These are phyloP conservation scores for Lonicera japonica DNA, from an alignment of 129 eudicot genomes.

Conservation along the genomic window DNA sequence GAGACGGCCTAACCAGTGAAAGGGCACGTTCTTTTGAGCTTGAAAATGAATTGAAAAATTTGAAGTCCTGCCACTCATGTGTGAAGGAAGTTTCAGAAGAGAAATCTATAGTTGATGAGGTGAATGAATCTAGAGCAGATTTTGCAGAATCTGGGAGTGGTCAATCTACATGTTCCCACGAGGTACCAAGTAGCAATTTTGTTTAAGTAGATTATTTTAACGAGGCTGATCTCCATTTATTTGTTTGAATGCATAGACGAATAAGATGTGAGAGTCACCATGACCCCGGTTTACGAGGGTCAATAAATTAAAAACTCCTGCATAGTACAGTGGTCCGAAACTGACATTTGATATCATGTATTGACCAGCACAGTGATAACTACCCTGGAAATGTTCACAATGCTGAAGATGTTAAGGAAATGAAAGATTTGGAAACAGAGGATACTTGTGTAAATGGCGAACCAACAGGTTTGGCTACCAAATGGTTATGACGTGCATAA, in stretches of 20 bases:
- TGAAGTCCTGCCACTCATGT: slow-evolving; percentile 33
- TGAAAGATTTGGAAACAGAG: slow-evolving; percentile 11
- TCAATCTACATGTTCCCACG: slow-evolving; percentile 15
- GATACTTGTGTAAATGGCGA: slow-evolving; percentile 11
- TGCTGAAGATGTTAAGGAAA: not conserved
- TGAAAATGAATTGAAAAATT: slow-evolving; percentile 34
- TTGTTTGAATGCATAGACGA: too few species aligned
- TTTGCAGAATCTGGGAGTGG: slow-evolving; percentile 2
- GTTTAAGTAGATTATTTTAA: too few species aligned
- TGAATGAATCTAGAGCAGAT: slow-evolving; percentile 9
- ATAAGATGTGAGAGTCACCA: too few species aligned
- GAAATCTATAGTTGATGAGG: slow-evolving; percentile 2
- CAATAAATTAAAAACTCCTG: not conserved
- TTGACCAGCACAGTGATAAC: not conserved
- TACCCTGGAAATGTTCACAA: not conserved
- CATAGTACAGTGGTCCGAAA: not conserved
- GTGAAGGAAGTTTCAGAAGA: slow-evolving; percentile 14
- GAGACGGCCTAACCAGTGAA: slow-evolving; percentile 33
- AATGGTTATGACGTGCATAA: not conserved
- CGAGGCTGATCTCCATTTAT: too few species aligned
- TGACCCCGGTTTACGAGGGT: too few species aligned
- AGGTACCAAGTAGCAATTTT: slow-evolving; percentile 25
- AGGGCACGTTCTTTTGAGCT: slow-evolving; percentile 30
- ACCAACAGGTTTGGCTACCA: slow-evolving; percentile 16
- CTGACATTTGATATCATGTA: not conserved